Evolutionary conservation across 1,284 basidiomycete species (phyloP).

Genomic region (Austroboletus niveus): DNA sequence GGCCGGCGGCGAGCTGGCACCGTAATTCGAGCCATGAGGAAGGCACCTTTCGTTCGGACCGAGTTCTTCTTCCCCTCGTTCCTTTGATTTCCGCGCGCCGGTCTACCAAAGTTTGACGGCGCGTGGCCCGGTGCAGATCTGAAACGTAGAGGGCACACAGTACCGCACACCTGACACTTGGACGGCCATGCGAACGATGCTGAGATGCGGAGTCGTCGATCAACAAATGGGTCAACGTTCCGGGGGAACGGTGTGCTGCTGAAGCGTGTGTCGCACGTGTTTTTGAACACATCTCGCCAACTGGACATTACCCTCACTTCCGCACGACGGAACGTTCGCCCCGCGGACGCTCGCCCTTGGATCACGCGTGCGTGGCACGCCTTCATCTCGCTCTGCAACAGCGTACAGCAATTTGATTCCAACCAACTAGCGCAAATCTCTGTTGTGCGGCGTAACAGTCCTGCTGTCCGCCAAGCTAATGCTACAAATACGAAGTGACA

Average conservation of each 20-base stretch:
- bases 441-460: conserved; percentile 11
- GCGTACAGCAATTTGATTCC: conserved; percentile 1
- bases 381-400: background rate
- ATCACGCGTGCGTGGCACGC: background rate
- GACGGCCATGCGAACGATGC: conserved; percentile 4
- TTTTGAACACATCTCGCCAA: background rate
- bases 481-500: conserved; percentile 13
- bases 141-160: background rate
- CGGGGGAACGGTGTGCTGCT: background rate
- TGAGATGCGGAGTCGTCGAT: background rate
- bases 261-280: background rate
- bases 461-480: conserved; percentile 20
- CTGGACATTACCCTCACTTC: conserved; percentile 5
- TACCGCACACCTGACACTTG: conserved; percentile 9
- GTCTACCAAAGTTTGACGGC: conserved; percentile 12
- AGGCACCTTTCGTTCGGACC: conserved; percentile 13
- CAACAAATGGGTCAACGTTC: background rate
- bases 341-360: background rate
- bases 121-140: background rate
- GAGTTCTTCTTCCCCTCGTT: conserved; percentile 23
- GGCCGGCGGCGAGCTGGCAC: background rate
- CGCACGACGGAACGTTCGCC: conserved; percentile 1
- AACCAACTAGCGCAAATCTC: conserved; percentile 2
- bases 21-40: background rate
- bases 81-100: conserved; percentile 12